Conservation (phyloP, 495 filamentous ascomycete species). For the Hypoxylon fuscum region DNA sequence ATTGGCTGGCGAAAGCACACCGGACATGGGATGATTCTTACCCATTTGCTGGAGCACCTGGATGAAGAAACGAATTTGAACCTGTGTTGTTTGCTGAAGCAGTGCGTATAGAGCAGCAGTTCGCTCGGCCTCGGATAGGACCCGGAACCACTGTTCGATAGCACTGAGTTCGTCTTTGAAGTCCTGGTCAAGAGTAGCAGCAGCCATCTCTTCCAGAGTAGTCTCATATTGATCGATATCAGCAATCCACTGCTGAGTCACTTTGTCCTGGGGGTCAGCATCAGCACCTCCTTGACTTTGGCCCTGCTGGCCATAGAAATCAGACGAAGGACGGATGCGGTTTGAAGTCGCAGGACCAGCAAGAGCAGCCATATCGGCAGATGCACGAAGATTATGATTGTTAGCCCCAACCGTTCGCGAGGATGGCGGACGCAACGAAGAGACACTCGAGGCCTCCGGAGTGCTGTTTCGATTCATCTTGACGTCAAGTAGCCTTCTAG, state of each 20-base stretch:
- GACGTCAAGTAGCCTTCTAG: conserved; percentile 30
- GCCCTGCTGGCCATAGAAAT: conserved; percentile 84
- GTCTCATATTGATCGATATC: conserved; percentile 99
- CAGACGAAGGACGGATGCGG: conserved; percentile 92
- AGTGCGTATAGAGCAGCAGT: conserved; percentile 95
- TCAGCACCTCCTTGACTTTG: conserved; percentile 70
- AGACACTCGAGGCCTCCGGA: conserved; percentile 83
- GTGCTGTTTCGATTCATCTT: conserved; percentile 96
- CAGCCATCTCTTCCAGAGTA: conserved; percentile 98
- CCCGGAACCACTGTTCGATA: conserved; percentile 99
- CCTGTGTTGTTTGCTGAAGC: conserved; percentile 97
- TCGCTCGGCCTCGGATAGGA: conserved; percentile 94
- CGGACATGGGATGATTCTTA: conserved; percentile 96
- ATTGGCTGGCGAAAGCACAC: conserved; percentile 92
- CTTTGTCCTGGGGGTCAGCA: conserved; percentile 84
- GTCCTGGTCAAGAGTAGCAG: conserved; percentile 95
- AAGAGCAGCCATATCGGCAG: conserved; percentile 94
- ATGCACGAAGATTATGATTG: conserved; percentile 85
- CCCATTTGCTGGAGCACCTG: conserved; percentile 99
- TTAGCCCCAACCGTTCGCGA: conserved; percentile 80
- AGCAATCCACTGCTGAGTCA: conserved; percentile 97
- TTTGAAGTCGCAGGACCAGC: conserved; percentile 75
- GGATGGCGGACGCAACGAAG: conserved; percentile 88
- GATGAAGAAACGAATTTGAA: conserved; percentile 99
- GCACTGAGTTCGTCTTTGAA: conserved; percentile 99